phyloP scores from a whole-genome alignment of 2,329 filamentous ascomycete species.

The Alternaria consortialis region DNA sequence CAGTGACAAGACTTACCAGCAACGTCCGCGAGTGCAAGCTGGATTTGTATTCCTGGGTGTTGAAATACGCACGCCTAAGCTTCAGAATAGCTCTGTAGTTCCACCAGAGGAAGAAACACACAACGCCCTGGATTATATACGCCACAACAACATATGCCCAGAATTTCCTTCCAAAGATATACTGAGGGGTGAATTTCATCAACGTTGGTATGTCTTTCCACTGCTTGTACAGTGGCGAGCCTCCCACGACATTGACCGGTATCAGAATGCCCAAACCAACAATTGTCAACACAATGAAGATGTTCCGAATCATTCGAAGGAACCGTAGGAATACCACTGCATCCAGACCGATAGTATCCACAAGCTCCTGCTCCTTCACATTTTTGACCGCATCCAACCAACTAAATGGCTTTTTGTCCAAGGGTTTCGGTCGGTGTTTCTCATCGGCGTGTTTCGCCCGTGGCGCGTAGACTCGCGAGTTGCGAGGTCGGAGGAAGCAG shows the following conservation, averaged over 20 bases:
- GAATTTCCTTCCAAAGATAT: slow-evolving; percentile 59
- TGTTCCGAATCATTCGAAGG: slow-evolving; percentile 86
- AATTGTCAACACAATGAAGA: slow-evolving; percentile 78
- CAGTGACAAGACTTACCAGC: slow-evolving; percentile 53
- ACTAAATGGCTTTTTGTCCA: slow-evolving; percentile 85
- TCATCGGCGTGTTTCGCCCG: slow-evolving; percentile 93
- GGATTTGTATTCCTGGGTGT: slow-evolving; percentile 84
- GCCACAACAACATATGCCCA: slow-evolving; percentile 68
- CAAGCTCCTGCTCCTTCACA: slow-evolving; percentile 78
- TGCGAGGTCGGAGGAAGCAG: slow-evolving; percentile 88
- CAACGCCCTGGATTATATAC: slow-evolving; percentile 73
- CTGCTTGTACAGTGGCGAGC: slow-evolving; percentile 45
- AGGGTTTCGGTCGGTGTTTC: slow-evolving; percentile 83
- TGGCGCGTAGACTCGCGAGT: slow-evolving; percentile 90
- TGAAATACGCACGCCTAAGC: slow-evolving; percentile 80
- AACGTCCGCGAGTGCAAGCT: slow-evolving; percentile 79
- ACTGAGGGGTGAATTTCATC: slow-evolving; percentile 66
- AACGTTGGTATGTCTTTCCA: slow-evolving; percentile 43
- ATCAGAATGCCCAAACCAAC: slow-evolving; percentile 80
- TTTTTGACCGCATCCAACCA: slow-evolving; percentile 82
- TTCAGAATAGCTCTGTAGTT: slow-evolving; percentile 80
- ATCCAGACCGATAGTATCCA: slow-evolving; percentile 88
- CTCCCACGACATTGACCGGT: slow-evolving; percentile 72
- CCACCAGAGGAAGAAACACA: slow-evolving; percentile 84
- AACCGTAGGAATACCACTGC: slow-evolving; percentile 90